phyloP scores from a whole-genome alignment of 2,329 filamentous ascomycete genomes.

The Aureobasidium sp. region DNA sequence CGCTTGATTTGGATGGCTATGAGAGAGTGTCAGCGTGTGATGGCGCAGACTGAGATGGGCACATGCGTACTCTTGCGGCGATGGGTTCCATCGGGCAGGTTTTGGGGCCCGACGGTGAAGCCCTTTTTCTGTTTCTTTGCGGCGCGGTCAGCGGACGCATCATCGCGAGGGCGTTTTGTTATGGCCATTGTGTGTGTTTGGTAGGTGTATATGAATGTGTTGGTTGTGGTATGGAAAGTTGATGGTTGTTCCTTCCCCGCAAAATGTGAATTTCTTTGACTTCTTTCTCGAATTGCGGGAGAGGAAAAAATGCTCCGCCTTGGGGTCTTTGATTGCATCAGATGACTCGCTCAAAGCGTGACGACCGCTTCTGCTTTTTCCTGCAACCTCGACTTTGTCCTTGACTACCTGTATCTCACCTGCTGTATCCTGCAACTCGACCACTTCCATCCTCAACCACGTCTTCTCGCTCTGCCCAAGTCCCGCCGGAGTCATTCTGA shows the following conservation, averaged over 20 bases:
- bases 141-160: conserved; percentile 19
- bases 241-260: neutral
- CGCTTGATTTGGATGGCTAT: conserved; percentile 82
- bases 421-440: neutral
- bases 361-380: neutral
- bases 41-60: neutral
- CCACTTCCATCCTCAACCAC: neutral
- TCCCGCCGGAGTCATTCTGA: neutral
- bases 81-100: conserved; percentile 84
- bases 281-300: neutral
- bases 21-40: neutral
- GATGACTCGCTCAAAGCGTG: neutral
- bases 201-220: neutral
- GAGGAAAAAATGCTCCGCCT: neutral
- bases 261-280: too few relatives aligned
- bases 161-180: conserved; percentile 6
- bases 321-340: neutral
- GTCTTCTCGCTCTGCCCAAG: neutral
- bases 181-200: neutral
- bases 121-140: conserved; percentile 53
- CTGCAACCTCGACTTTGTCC: neutral
- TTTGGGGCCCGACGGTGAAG: conserved; percentile 80
- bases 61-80: conserved; percentile 58
- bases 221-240: neutral
- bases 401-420: neutral